A percentile compares a stretch with the other conserved stretches of the same genome.
Evolutionary conservation across 768 basidiomycete species (phyloP).

Genomic region (Rubroboletus pulcherrimus): DNA sequence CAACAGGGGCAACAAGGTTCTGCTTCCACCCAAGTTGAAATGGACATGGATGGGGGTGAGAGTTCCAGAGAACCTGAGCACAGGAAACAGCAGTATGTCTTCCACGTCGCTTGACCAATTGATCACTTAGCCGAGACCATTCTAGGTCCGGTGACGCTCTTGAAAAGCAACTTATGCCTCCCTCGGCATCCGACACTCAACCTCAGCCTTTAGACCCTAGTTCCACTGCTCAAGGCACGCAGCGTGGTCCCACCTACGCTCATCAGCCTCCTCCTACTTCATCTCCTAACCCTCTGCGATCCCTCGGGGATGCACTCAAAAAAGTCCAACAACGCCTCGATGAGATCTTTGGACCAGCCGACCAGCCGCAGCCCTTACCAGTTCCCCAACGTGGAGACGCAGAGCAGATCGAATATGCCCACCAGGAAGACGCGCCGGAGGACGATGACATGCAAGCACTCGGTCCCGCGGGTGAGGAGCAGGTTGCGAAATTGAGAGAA

Average conservation of each 20-base stretch:
- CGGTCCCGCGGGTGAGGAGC: conserved; percentile 81
- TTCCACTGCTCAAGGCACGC: conserved; percentile 39
- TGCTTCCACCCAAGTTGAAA: conserved; percentile 13
- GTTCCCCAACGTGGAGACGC: conserved; percentile 36
- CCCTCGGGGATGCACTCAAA: conserved; percentile 77
- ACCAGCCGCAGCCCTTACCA: conserved; percentile 31
- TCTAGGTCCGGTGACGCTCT: conserved; percentile 10
- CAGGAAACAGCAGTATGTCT: conserved; percentile 14
- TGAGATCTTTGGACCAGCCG: conserved; percentile 59
- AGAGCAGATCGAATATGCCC: conserved; percentile 65
- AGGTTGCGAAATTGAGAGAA: conserved; percentile 76
- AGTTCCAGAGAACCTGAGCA: conserved; percentile 23
- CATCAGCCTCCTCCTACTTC: conserved; percentile 36
- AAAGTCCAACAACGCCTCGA: conserved; percentile 82
- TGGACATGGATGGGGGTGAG: conserved; percentile 16
- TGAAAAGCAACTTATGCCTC: conserved; percentile 5
- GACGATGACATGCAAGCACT: conserved; percentile 83
- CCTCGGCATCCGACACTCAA: conserved; percentile 4
- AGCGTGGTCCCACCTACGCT: conserved; percentile 42
- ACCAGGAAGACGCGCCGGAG: conserved; percentile 58
- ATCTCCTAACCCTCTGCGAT: conserved; percentile 59
- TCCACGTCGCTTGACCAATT: background rate
- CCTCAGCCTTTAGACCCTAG: conserved; percentile 25
- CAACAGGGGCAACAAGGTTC: conserved; percentile 22
- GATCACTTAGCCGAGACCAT: background rate